A percentile compares a stretch with the other conserved stretches of the same genome.
Evolutionary conservation across 768 basidiomycete species (phyloP).

Genomic region (Psilocybe azurescens): DNA sequence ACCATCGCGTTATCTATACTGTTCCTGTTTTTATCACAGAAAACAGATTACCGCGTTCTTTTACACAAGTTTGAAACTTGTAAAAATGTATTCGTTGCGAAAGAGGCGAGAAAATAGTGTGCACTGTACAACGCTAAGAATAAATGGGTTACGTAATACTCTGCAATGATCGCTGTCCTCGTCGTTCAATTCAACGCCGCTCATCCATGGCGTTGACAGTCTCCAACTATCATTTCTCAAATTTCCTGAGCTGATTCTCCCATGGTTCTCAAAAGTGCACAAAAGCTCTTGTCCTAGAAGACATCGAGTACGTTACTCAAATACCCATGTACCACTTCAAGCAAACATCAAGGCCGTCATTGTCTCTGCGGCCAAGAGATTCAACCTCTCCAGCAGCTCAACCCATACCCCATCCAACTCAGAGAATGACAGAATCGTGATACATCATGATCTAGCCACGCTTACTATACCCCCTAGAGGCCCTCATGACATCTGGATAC

Average conservation of each 20-base stretch:
- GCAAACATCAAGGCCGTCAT: too few relatives aligned
- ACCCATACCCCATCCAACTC: background rate
- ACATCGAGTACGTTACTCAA: too few relatives aligned
- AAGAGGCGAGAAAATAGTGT: background rate
- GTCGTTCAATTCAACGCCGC: slow-evolving; percentile 1
- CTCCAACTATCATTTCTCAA: background rate
- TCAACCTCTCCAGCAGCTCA: background rate
- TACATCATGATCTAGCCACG: slow-evolving; percentile 9
- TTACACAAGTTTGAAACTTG: background rate
- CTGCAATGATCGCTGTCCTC: background rate
- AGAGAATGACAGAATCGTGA: slow-evolving; percentile 12
- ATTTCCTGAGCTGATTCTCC: background rate
- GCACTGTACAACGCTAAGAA: background rate
- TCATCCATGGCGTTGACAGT: background rate
- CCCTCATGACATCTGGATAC: slow-evolving; percentile 23
- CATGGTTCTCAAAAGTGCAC: background rate
- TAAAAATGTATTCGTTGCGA: background rate
- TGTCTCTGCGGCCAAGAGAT: background rate
- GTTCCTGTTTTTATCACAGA: background rate
- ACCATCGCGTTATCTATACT: slow-evolving; percentile 25
- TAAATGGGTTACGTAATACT: background rate
- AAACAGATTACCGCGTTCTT: background rate
- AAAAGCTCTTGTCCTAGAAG: background rate
- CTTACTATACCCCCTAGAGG: background rate
- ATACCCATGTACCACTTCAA: too few relatives aligned